phyloP scores from a whole-genome alignment of 2,329 filamentous ascomycete species.

The Aureobasidium melanogenum region DNA sequence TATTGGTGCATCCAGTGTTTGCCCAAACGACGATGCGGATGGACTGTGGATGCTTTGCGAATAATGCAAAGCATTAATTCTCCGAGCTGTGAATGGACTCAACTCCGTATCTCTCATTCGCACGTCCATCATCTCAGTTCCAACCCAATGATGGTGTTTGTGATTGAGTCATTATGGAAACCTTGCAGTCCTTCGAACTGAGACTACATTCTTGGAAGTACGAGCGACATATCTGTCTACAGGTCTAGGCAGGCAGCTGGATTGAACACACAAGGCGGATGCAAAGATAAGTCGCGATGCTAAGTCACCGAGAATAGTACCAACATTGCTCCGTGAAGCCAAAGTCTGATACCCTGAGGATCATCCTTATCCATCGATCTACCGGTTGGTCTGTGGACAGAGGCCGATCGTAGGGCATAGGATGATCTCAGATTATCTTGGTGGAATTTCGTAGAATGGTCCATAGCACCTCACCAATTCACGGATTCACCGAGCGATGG shows the following conservation, averaged over 20 bases:
- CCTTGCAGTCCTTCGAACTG: not conserved
- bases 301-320: not conserved
- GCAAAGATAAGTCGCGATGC: not conserved
- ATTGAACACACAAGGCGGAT: not conserved
- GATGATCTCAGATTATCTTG: not conserved
- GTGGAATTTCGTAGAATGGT: not conserved
- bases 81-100: not conserved
- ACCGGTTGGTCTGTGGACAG: not conserved
- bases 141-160: no score
- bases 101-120: not conserved
- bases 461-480: not conserved
- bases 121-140: not conserved
- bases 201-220: not conserved
- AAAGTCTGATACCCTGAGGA: not conserved
- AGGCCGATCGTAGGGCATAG: not conserved
- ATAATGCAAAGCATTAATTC: constrained; percentile 5
- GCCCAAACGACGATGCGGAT: not conserved
- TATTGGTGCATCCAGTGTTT: not conserved
- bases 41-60: not conserved
- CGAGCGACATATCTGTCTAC: not conserved
- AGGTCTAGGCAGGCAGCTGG: not conserved
- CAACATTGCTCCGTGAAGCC: not conserved
- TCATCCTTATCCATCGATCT: not conserved
- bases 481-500: not conserved
- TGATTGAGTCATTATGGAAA: not conserved